Conservation (phyloP, 148 eudicot genomes). For the Cornus suecica region DNA sequence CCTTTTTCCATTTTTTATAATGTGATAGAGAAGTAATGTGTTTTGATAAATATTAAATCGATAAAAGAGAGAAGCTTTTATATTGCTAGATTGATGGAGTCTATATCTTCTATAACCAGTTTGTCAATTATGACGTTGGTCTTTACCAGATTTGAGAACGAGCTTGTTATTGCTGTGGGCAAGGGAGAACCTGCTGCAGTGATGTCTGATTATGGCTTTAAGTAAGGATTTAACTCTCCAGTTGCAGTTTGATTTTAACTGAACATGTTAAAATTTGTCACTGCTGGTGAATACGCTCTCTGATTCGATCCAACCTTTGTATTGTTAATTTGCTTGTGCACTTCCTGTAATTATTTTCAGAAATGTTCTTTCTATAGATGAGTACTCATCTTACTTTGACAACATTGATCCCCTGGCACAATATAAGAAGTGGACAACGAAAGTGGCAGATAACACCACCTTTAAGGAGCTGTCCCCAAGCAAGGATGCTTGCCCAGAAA, state of each 20-base stretch:
- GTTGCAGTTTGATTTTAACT: not conserved
- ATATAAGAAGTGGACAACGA: slow-evolving; percentile 56
- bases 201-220: slow-evolving; percentile 85
- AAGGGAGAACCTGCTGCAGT: slow-evolving; percentile 92
- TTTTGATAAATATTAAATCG: too few species aligned
- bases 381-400: slow-evolving; percentile 77
- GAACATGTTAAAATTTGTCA: not conserved
- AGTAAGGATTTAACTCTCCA: slow-evolving; percentile 38
- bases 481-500: slow-evolving; percentile 48
- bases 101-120: not conserved
- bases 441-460: slow-evolving; percentile 19
- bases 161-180: slow-evolving; percentile 79
- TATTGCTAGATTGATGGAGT: not conserved
- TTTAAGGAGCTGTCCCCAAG: slow-evolving; percentile 14
- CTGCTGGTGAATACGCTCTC: not conserved
- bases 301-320: not conserved
- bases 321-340: not conserved
- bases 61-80: too few species aligned
- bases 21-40: too few species aligned
- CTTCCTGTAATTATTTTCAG: slow-evolving; percentile 30
- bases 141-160: slow-evolving; percentile 62
- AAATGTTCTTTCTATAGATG: slow-evolving; percentile 79
- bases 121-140: slow-evolving; percentile 3
- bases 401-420: slow-evolving; percentile 81
- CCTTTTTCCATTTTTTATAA: too few species aligned